A percentile compares a stretch with the other conserved stretches of the same genome.
These are phyloP conservation scores for Phytophthora kernoviae DNA, from an alignment of 352 stramenopile species.

Conservation along the genomic window DNA sequence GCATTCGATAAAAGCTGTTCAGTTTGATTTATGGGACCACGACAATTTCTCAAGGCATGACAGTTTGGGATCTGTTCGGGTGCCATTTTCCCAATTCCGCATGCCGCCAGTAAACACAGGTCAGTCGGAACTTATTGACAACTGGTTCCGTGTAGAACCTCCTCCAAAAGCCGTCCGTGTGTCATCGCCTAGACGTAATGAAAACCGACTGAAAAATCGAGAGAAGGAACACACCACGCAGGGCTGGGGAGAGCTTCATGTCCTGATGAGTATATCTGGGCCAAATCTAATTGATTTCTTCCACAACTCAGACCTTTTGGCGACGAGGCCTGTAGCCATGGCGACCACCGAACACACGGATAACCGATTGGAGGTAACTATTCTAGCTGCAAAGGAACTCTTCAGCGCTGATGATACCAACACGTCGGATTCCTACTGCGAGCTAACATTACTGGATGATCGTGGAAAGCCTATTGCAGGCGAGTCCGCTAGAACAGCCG, in stretches of 20 bases:
- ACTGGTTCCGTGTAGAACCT: slow-evolving; percentile 68
- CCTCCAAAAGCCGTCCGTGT: slow-evolving; percentile 26
- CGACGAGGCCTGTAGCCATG: slow-evolving; percentile 50
- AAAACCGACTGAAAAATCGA: slow-evolving; percentile 39
- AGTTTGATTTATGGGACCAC: slow-evolving; percentile 69
- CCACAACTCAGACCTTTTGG: slow-evolving; percentile 39
- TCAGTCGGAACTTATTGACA: slow-evolving; percentile 66
- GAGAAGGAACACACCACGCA: slow-evolving; percentile 51
- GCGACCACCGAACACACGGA: slow-evolving; percentile 61
- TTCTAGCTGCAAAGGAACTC: slow-evolving; percentile 54
- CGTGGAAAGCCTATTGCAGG: slow-evolving; percentile 53
- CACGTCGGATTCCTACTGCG: slow-evolving; percentile 64
- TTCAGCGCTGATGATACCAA: slow-evolving; percentile 69
- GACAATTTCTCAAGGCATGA: slow-evolving; percentile 57
- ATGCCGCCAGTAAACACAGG: slow-evolving; percentile 64
- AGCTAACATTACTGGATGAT: slow-evolving; percentile 62
- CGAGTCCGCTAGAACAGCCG: slow-evolving; percentile 51
- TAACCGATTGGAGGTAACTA: slow-evolving; percentile 69
- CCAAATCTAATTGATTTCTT: slow-evolving; percentile 76
- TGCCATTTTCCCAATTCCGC: slow-evolving; percentile 65
- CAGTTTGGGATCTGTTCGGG: slow-evolving; percentile 58
- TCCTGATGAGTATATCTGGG: slow-evolving; percentile 68
- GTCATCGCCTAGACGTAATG: slow-evolving; percentile 32
- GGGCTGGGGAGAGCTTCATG: slow-evolving; percentile 60
- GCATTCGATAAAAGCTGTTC: slow-evolving; percentile 52